Evolutionary conservation across 2,329 filamentous ascomycete species (phyloP).

Genomic region (Acrodontium crateriforme): DNA sequence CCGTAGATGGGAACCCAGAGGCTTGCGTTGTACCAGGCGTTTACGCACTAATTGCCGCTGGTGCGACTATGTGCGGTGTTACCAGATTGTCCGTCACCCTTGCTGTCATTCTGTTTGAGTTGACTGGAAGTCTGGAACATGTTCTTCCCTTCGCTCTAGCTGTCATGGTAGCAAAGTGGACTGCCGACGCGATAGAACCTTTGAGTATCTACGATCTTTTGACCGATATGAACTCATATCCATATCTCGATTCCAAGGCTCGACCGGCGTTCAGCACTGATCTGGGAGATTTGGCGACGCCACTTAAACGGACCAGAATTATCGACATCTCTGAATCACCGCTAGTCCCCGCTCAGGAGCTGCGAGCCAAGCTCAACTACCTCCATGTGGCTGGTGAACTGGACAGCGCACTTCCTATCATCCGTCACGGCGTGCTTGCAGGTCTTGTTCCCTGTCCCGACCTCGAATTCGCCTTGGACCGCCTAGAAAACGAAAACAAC

Average conservation of each 20-base stretch:
- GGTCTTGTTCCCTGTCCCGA: slow-evolving; percentile 90
- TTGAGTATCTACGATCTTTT: slow-evolving; percentile 90
- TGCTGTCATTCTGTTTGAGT: slow-evolving; percentile 87
- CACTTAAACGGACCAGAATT: slow-evolving; percentile 57
- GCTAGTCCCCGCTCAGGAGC: slow-evolving; percentile 58
- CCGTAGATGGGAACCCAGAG: slow-evolving; percentile 50
- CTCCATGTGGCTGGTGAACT: slow-evolving; percentile 78
- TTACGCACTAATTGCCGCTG: slow-evolving; percentile 86
- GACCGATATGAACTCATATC: slow-evolving; percentile 94
- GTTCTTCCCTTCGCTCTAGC: slow-evolving; percentile 88
- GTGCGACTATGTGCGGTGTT: slow-evolving; percentile 95
- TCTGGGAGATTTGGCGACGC: slow-evolving; percentile 72
- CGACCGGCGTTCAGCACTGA: slow-evolving; percentile 83
- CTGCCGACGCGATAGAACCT: slow-evolving; percentile 86
- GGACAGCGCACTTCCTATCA: slow-evolving; percentile 79
- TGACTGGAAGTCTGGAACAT: slow-evolving; percentile 89
- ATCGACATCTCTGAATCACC: slow-evolving; percentile 83
- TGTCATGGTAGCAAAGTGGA: slow-evolving; percentile 95
- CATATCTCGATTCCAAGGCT: slow-evolving; percentile 92
- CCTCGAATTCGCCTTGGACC: slow-evolving; percentile 82
- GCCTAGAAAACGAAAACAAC: slow-evolving; percentile 56
- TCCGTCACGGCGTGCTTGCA: slow-evolving; percentile 65
- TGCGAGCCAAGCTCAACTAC: slow-evolving; percentile 68
- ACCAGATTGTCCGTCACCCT: slow-evolving; percentile 86
- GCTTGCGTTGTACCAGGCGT: slow-evolving; percentile 93